Evolutionary conservation across 2,329 filamentous ascomycete species (phyloP).

Genomic region (Calonectria pauciramosa): DNA sequence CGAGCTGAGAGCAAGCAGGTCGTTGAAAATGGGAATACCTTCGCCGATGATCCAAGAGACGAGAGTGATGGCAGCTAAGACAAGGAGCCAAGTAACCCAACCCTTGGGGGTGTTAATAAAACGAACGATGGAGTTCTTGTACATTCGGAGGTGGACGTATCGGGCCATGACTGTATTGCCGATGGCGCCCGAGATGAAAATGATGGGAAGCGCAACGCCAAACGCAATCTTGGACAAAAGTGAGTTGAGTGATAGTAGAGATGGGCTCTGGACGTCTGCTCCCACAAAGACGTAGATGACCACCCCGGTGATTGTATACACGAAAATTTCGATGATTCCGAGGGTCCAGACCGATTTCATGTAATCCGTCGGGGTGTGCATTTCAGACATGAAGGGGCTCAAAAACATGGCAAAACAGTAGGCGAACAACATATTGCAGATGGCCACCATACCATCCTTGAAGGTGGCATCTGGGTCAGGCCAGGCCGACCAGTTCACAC

Average conservation of each 20-base stretch:
- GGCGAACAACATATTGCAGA: slow-evolving; percentile 76
- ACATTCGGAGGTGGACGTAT: slow-evolving; percentile 51
- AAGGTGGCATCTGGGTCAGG: slow-evolving; percentile 57
- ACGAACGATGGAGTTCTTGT: slow-evolving; percentile 34
- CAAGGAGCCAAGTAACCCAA: slow-evolving; percentile 66
- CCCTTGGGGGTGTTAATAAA: slow-evolving; percentile 39
- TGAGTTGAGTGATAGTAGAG: slow-evolving; percentile 70
- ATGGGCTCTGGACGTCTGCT: slow-evolving; percentile 69
- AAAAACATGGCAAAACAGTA: slow-evolving; percentile 65
- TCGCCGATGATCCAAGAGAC: slow-evolving; percentile 65
- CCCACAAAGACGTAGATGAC: slow-evolving; percentile 77
- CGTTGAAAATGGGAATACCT: slow-evolving; percentile 78
- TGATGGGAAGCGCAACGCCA: slow-evolving; percentile 75
- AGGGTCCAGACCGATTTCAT: slow-evolving; percentile 67
- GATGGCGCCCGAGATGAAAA: slow-evolving; percentile 77
- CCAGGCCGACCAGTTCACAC: slow-evolving; percentile 51
- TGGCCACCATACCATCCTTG: slow-evolving; percentile 65
- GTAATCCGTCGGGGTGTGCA: slow-evolving; percentile 56
- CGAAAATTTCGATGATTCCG: slow-evolving; percentile 67
- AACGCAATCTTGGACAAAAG: slow-evolving; percentile 73
- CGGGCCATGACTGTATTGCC: slow-evolving; percentile 59
- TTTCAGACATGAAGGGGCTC: slow-evolving; percentile 59
- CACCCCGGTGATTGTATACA: slow-evolving; percentile 74
- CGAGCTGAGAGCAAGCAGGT: slow-evolving; percentile 68
- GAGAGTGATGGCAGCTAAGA: slow-evolving; percentile 67